Base-by-base conservation (phyloP, 441 rosid species). In the Aleurites moluccanus region DNA sequence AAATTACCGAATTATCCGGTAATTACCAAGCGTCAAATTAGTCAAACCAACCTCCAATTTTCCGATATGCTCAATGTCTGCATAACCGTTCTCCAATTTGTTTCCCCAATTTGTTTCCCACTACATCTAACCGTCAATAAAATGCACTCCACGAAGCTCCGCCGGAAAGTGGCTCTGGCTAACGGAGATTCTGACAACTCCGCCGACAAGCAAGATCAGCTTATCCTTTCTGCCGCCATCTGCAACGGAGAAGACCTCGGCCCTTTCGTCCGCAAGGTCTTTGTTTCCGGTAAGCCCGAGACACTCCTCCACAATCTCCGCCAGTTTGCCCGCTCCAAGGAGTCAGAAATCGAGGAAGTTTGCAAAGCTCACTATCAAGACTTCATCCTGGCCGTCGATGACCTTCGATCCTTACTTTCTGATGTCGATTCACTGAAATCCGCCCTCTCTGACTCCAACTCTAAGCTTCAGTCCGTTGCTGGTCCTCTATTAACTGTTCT, bases 281-380 rank as follows among this genome's bases (percentile, higher is more conserved):
- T 95, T 72, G 83, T 88, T 45, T 84, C 92, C 4, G 97, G 97
- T 1, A 90, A 86, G 82, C 99, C 98, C 20, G 99, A 95, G 85
- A 80, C 86, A 15, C 93, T 95, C 69, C 94, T 88, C 76, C 96
- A 89, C 75, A 92, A 88, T 77, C 95, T 95, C 81, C 97, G 94
- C 76, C 85, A 82, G 74, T 95, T 95, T 78, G 75, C 96, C 35
- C 93, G 98, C 76, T 85, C 96, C 61, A 95, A 95, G 70, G 99
- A 95, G 60, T 87, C 97, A 3, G 99, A 95, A 89, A 95, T 95
- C 82, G 99, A 95, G 55, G 99, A 93, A 80, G 97, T 95, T 38
- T 95, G 98, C 78, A 91, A 88, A 67, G 98, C 98, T 78, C 98
- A 93, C 88, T 93, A 95, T 77, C 99, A 95, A 74, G 99, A 95